Conservation (phyloP, 345 rosid genomes). For the Stellera chamaejasme region DNA sequence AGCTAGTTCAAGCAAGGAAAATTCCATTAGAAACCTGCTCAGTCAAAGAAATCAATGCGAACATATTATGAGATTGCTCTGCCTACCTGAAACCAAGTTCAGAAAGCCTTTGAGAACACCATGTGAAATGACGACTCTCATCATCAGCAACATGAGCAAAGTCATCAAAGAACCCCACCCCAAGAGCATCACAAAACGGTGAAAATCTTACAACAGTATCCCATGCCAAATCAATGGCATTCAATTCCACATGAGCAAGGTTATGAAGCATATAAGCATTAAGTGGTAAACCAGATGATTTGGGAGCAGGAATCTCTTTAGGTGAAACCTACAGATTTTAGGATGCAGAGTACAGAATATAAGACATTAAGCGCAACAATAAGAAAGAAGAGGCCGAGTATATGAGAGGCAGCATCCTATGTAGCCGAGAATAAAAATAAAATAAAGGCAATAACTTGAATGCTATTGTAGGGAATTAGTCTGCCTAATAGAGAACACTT, state of each 20-base stretch:
- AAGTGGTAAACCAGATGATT: conserved; percentile 69
- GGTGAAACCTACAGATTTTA: conserved; percentile 52
- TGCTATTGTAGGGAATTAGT: no score
- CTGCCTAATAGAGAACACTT: no score
- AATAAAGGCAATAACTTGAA: no score
- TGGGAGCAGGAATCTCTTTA: conserved; percentile 62
- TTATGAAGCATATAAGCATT: conserved; percentile 91
- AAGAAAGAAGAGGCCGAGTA: no score
- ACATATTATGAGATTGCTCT: not conserved
- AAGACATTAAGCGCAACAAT: not conserved
- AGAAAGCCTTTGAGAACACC: conserved; percentile 87
- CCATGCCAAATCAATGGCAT: conserved; percentile 98
- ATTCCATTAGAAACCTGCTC: not conserved
- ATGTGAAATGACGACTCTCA: conserved; percentile 89
- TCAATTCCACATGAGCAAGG: conserved; percentile 91
- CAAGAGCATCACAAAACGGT: conserved; percentile 48
- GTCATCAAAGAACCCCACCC: conserved; percentile 72
- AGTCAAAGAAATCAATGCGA: not conserved
- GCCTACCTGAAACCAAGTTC: conserved; percentile 87
- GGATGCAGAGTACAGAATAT: not conserved
- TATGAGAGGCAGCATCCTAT: no score
- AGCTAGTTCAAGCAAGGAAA: conserved; percentile 29
- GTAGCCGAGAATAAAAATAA: no score
- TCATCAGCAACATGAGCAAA: conserved; percentile 96
- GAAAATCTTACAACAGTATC: conserved; percentile 91